Evolutionary conservation across 2,329 filamentous ascomycete genomes (phyloP).

Genomic region (Nectriaceae sp.): DNA sequence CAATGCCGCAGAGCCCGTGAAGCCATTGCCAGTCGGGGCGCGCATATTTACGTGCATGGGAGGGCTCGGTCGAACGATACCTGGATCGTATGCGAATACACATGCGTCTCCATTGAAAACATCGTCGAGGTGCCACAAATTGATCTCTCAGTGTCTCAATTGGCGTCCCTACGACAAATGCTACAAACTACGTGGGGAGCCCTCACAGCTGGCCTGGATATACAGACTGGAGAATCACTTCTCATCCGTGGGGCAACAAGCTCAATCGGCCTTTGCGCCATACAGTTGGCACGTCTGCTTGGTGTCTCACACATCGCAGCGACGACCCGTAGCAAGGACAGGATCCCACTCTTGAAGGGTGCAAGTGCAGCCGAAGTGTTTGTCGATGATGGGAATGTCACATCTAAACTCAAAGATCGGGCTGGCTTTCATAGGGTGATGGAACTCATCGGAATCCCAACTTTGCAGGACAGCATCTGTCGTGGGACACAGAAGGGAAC

Average conservation of each 20-base stretch:
- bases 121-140: not conserved
- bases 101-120: conserved; percentile 3
- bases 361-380: not conserved
- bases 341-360: not conserved
- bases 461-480: conserved; percentile 2
- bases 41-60: conserved; percentile 7
- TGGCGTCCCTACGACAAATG: conserved; percentile 1
- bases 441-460: conserved; percentile 6
- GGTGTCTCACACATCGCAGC: not conserved
- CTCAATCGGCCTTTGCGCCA: conserved; percentile 5
- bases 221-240: conserved; percentile 2
- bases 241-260: conserved; percentile 7
- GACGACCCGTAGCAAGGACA: not conserved
- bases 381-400: not conserved
- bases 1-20: not conserved
- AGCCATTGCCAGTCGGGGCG: not conserved
- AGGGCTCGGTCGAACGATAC: conserved; percentile 2
- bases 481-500: conserved; percentile 1
- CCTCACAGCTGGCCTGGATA: conserved; percentile 3
- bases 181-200: conserved; percentile 5
- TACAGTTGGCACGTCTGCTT: conserved; percentile 3
- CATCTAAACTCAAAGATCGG: not conserved
- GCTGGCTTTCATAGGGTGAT: conserved; percentile 3
- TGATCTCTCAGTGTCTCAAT: not conserved
- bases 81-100: conserved; percentile 8